A percentile compares a stretch with the other conserved stretches of the same genome.
Conservation (phyloP, 768 basidiomycete species). For the Tulasnella sp. region DNA sequence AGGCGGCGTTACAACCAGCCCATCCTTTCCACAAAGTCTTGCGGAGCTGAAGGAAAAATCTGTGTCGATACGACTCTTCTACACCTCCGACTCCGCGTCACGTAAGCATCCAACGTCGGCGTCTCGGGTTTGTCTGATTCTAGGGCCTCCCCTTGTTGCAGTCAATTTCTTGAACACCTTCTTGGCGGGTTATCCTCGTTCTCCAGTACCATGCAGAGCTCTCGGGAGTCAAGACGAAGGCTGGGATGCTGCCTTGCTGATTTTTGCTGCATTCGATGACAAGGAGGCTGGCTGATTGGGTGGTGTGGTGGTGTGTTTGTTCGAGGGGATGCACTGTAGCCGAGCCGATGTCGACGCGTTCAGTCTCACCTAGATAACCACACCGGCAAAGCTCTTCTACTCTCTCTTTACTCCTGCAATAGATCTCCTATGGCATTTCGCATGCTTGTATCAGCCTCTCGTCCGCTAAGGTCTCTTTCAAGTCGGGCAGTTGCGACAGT, state of each 20-base stretch:
- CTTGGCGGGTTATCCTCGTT: neutral
- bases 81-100: neutral
- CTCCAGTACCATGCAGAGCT: conserved; percentile 10
- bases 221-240: neutral
- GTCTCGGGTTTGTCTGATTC: neutral
- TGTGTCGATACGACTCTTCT: neutral
- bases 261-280: neutral
- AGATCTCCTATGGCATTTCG: neutral
- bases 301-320: neutral
- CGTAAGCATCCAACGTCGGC: neutral
- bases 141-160: neutral
- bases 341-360: neutral
- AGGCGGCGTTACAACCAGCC: neutral
- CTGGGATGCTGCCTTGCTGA: neutral
- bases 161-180: neutral
- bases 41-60: neutral
- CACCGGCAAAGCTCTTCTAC: neutral
- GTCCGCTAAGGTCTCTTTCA: neutral
- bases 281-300: neutral
- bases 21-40: neutral
- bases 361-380: neutral
- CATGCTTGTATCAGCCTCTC: neutral
- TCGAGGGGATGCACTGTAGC: neutral
- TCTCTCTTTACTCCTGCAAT: neutral
- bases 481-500: neutral